phyloP scores from a whole-genome alignment of 495 filamentous ascomycete genomes.

The Trichoderma virens region DNA sequence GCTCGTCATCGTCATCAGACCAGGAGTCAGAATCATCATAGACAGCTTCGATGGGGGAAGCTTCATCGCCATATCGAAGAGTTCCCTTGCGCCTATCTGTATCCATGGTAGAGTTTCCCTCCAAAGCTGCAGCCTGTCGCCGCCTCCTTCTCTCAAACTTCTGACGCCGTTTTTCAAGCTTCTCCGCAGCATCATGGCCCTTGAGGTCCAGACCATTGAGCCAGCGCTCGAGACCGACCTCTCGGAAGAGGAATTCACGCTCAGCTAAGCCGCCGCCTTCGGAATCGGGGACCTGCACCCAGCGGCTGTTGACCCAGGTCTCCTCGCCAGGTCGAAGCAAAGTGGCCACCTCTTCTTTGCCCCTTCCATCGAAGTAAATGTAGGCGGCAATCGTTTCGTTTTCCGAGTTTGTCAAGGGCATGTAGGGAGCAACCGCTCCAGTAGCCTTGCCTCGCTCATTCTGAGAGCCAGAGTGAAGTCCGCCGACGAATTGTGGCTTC shows the following conservation, averaged over 20 bases:
- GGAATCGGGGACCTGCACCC: conserved; percentile 86
- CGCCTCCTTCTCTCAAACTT: conserved; percentile 80
- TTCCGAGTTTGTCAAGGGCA: conserved; percentile 75
- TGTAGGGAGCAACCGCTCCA: conserved; percentile 73
- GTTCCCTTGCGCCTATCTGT: conserved; percentile 46
- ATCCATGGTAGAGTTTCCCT: conserved; percentile 43
- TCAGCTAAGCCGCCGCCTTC: conserved; percentile 94
- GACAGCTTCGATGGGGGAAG: conserved; percentile 63
- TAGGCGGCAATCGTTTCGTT: conserved; percentile 98
- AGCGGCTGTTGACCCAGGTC: conserved; percentile 97
- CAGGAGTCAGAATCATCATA: conserved; percentile 65
- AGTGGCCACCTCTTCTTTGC: conserved; percentile 96
- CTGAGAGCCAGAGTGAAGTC: conserved; percentile 39
- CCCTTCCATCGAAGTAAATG: conserved; percentile 94
- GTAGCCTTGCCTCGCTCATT: conserved; percentile 34
- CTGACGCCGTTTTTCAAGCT: conserved; percentile 76
- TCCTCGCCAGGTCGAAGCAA: conserved; percentile 88
- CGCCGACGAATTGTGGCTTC: conserved; percentile 68
- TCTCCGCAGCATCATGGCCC: conserved; percentile 75
- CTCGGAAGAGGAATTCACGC: conserved; percentile 93
- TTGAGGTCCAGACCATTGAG: conserved; percentile 89
- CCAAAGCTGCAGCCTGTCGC: conserved; percentile 49
- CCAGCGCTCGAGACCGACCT: conserved; percentile 93
- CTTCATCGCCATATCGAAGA: conserved; percentile 69
- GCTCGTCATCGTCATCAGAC: conserved; percentile 81